Percentiles rank a stretch among this genome's conserved stretches.
Conservation (phyloP, 129 eudicot genomes). For the Ambrosia trifida region DNA sequence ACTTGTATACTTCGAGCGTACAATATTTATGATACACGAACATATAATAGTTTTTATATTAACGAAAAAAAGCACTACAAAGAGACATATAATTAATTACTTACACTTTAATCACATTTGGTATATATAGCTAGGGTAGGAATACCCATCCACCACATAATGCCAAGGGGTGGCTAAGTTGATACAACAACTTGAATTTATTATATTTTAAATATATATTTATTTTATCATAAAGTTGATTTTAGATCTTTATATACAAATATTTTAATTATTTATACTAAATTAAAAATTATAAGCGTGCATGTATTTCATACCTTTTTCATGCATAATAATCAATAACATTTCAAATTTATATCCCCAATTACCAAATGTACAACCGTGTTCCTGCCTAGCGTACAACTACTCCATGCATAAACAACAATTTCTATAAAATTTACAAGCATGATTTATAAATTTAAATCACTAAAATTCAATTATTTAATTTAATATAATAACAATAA, state of each 20-base stretch:
- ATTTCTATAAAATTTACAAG: not conserved
- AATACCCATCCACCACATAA: conserved; percentile 6
- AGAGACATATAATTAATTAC: not conserved
- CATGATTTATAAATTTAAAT: not conserved
- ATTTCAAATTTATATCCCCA: not conserved
- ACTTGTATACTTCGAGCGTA: too few species aligned
- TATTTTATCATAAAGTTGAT: not conserved
- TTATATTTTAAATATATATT: not conserved
- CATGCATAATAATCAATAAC: not conserved
- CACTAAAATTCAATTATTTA: too few species aligned
- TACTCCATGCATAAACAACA: not conserved
- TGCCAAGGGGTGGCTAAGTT: conserved; percentile 2
- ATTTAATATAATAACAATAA: not conserved
- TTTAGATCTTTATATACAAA: not conserved
- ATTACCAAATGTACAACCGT: conserved; percentile 2
- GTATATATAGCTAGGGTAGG: conserved; percentile 12
- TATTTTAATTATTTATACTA: not conserved
- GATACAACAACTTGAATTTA: conserved; percentile 9
- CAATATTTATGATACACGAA: too few species aligned
- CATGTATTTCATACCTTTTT: conserved; percentile 28
- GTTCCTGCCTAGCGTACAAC: not conserved
- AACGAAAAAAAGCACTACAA: not conserved
- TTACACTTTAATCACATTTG: not conserved
- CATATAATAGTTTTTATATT: too few species aligned
- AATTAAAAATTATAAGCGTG: conserved; percentile 5